A percentile compares a stretch with the other conserved stretches of the same genome.
Conservation (phyloP, 2,329 filamentous ascomycete species). For the Ceratocystis variospora region DNA sequence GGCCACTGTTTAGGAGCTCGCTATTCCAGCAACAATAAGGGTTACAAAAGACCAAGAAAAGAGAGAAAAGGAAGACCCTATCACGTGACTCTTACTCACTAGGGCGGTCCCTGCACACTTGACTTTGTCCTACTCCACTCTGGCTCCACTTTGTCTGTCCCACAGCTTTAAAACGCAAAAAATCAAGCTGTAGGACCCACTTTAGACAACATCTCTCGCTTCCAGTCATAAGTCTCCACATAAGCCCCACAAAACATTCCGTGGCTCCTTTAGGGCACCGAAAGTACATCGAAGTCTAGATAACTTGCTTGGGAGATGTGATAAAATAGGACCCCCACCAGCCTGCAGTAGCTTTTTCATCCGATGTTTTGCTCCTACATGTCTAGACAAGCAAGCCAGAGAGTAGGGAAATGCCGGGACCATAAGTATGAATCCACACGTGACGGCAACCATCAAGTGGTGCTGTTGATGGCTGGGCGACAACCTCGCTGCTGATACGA, state of each 20-base stretch:
- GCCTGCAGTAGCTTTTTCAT: background rate
- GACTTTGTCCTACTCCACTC: background rate
- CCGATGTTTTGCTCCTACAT: background rate
- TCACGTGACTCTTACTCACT: background rate
- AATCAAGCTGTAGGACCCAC: background rate
- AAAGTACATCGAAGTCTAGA: background rate
- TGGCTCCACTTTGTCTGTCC: background rate
- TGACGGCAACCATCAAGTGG: background rate
- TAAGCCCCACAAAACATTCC: background rate
- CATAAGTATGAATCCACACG: background rate
- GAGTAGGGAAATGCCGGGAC: background rate
- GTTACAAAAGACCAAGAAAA: background rate
- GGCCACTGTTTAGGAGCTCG: too few relatives aligned
- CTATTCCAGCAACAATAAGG: background rate
- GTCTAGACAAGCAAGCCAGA: background rate
- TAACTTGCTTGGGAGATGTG: background rate
- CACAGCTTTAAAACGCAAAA: background rate
- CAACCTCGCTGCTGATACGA: background rate
- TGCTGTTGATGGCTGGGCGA: background rate
- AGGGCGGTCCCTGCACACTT: background rate
- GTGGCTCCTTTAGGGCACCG: background rate
- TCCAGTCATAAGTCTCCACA: background rate
- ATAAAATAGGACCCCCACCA: background rate
- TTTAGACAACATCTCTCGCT: background rate
- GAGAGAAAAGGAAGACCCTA: background rate